A percentile compares a stretch with the other conserved stretches of the same genome.
These are phyloP conservation scores for Chlorella ohadii DNA, from an alignment of 139 green algal species.

Conservation along the genomic window DNA sequence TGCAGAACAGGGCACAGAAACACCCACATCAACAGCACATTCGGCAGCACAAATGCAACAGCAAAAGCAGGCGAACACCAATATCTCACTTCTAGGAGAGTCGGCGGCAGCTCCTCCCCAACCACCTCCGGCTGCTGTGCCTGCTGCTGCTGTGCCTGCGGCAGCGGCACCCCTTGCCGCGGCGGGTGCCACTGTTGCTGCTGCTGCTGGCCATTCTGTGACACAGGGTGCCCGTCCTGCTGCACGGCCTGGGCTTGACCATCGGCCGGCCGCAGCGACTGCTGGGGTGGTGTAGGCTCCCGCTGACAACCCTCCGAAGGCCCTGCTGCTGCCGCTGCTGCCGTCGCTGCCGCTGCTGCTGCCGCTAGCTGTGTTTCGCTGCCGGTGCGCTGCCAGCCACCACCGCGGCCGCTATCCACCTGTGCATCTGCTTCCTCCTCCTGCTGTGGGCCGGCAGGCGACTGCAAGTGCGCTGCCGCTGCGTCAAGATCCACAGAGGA, in stretches of 20 bases:
- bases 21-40: no score
- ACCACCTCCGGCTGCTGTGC: neutral
- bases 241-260: neutral
- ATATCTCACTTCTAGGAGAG: neutral
- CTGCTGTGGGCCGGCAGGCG: neutral
- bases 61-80: neutral
- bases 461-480: neutral
- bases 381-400: neutral
- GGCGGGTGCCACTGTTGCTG: slow-evolving; percentile 8
- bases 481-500: neutral
- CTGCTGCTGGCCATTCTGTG: neutral
- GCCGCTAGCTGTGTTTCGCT: neutral
- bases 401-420: neutral
- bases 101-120: slow-evolving; percentile 25
- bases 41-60: no score
- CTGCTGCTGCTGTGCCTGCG: neutral
- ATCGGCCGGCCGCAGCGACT: no score
- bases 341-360: no score
- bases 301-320: no score
- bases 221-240: neutral
- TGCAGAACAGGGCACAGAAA: neutral
- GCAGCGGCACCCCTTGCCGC: neutral
- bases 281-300: no score
- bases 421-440: no score
- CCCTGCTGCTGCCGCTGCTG: no score